phyloP scores from a whole-genome alignment of 2,329 filamentous ascomycete species.

The Pseudonectria buxi region DNA sequence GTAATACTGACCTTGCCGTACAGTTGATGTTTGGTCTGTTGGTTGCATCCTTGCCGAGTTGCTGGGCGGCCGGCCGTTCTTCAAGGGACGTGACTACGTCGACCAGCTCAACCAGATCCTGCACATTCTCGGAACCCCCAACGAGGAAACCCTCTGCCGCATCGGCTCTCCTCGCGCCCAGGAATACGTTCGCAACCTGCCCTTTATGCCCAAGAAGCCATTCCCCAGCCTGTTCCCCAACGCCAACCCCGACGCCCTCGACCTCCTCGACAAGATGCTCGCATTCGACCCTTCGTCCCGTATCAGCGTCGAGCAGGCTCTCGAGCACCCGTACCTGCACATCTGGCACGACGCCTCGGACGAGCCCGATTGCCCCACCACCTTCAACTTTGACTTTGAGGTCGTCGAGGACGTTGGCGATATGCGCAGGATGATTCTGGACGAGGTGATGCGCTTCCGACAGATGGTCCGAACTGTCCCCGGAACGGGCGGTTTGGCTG shows the following conservation, averaged over 20 bases:
- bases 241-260: slow-evolving; percentile 91
- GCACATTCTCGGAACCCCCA: slow-evolving; percentile 93
- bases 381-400: slow-evolving; percentile 98
- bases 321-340: slow-evolving; percentile 92
- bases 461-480: slow-evolving; percentile 49
- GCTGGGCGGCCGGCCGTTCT: slow-evolving; percentile 92
- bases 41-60: slow-evolving; percentile 96
- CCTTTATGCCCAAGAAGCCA: slow-evolving; percentile 86
- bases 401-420: slow-evolving; percentile 90
- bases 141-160: slow-evolving; percentile 85
- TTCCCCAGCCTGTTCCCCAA: slow-evolving; percentile 87
- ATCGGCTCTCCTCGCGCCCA: slow-evolving; percentile 94
- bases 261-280: slow-evolving; percentile 94
- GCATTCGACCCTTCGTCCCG: slow-evolving; percentile 92
- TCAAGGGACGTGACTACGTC: slow-evolving; percentile 98
- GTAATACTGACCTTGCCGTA: slow-evolving; percentile 4
- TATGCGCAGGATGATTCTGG: slow-evolving; percentile 95
- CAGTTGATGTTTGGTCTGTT: slow-evolving; percentile 98
- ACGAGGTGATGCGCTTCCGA: slow-evolving; percentile 88
- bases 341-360: slow-evolving; percentile 99
- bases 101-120: slow-evolving; percentile 99
- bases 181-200: slow-evolving; percentile 95
- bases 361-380: slow-evolving; percentile 86
- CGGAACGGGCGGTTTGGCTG: slow-evolving; percentile 26
- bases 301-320: slow-evolving; percentile 88